phyloP scores from a whole-genome alignment of 2,329 filamentous ascomycete genomes.

The Dothideomycetes sp. region DNA sequence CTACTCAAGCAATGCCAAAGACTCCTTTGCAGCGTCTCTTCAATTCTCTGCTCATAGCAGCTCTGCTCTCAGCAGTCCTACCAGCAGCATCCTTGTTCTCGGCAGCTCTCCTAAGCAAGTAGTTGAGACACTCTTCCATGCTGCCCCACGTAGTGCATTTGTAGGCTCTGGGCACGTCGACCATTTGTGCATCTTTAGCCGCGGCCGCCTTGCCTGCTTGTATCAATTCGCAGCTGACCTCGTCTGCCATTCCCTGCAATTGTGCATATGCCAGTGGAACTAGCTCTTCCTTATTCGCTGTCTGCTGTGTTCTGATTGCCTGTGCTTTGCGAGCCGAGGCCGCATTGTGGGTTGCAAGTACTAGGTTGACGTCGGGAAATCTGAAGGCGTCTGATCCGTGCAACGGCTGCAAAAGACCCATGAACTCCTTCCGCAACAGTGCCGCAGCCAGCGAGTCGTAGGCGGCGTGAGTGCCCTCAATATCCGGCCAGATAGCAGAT shows the following conservation, averaged over 20 bases:
- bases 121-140: slow-evolving; percentile 69
- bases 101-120: slow-evolving; percentile 46
- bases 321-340: slow-evolving; percentile 51
- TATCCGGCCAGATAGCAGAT: slow-evolving; percentile 41
- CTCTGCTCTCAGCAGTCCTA: slow-evolving; percentile 40
- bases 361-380: slow-evolving; percentile 42
- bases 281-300: slow-evolving; percentile 25
- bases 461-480: slow-evolving; percentile 43
- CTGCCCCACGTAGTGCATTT: slow-evolving; percentile 49
- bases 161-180: slow-evolving; percentile 36
- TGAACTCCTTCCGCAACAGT: slow-evolving; percentile 55
- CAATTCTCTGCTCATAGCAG: slow-evolving; percentile 41
- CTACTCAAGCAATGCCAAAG: slow-evolving; percentile 9
- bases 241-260: slow-evolving; percentile 91
- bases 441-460: slow-evolving; percentile 63
- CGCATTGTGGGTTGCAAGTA: slow-evolving; percentile 77
- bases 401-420: slow-evolving; percentile 37
- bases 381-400: slow-evolving; percentile 17
- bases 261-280: slow-evolving; percentile 58
- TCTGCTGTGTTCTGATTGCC: slow-evolving; percentile 36
- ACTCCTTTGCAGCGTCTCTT: slow-evolving; percentile 24
- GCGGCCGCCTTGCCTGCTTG: slow-evolving; percentile 30
- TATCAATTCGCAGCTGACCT: slow-evolving; percentile 56
- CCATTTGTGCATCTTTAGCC: slow-evolving; percentile 22
- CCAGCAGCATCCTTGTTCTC: slow-evolving; percentile 52